Conservation (phyloP, 2,329 filamentous ascomycete genomes). For the Ophiostoma perfectum region DNA sequence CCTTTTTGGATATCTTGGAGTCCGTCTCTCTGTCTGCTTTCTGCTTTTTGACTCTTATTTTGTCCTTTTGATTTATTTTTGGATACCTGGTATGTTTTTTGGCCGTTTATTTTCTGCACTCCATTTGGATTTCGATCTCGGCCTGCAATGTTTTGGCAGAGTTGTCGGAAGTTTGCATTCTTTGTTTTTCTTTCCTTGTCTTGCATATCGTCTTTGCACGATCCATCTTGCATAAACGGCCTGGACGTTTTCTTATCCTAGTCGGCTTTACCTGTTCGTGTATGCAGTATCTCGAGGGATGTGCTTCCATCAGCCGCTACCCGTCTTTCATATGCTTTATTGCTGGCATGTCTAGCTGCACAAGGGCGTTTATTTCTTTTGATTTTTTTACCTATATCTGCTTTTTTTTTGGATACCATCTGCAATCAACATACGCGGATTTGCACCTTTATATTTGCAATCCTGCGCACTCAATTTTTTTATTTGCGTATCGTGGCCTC, state of each 20-base stretch:
- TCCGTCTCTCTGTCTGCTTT: neutral
- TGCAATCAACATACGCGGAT: too few relatives aligned
- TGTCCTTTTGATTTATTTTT: neutral
- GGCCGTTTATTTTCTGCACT: neutral
- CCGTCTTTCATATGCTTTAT: neutral
- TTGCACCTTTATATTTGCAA: neutral
- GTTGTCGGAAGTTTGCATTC: neutral
- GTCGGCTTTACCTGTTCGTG: neutral
- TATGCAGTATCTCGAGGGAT: neutral
- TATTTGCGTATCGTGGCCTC: neutral
- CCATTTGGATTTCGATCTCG: neutral
- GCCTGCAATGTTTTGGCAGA: neutral
- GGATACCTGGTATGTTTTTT: conserved; percentile 5
- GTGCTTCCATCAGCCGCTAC: neutral
- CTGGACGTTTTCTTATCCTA: neutral
- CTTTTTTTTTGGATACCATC: conserved; percentile 10
- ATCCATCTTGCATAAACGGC: neutral
- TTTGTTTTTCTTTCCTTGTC: neutral
- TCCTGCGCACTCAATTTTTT: neutral
- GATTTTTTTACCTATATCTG: neutral
- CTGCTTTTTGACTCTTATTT: conserved; percentile 3
- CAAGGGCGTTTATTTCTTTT: neutral
- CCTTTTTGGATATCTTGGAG: neutral
- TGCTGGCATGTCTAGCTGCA: neutral
- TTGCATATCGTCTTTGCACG: neutral